These are phyloP conservation scores for Venturia effusa DNA, from an alignment of 2,329 filamentous ascomycete genomes.

Conservation along the genomic window DNA sequence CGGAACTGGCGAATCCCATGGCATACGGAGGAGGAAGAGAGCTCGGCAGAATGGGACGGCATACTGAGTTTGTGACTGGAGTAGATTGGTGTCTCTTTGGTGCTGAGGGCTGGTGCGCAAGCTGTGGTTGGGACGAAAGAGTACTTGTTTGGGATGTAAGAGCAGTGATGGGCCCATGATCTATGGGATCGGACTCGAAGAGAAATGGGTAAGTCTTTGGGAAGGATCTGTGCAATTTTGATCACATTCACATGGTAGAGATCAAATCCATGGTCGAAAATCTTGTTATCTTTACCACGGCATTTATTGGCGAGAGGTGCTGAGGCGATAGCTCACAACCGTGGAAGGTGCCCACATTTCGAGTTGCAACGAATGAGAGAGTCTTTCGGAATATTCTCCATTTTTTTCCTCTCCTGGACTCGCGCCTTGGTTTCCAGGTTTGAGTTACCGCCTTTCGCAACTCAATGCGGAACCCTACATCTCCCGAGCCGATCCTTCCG, in stretches of 20 bases:
- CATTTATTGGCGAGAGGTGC: too few species aligned
- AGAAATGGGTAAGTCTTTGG: neutral
- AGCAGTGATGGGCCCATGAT: slow-evolving; percentile 40
- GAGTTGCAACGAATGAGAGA: too few species aligned
- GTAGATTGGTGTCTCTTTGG: slow-evolving; percentile 98
- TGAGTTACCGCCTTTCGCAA: too few species aligned
- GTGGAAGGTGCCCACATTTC: too few species aligned
- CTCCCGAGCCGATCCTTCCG: neutral
- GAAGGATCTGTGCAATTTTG: neutral
- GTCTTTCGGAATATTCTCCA: too few species aligned
- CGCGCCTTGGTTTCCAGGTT: too few species aligned
- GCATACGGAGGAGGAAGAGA: slow-evolving; percentile 50
- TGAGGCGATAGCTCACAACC: too few species aligned
- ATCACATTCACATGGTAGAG: neutral
- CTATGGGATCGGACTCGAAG: neutral
- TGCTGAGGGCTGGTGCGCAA: slow-evolving; percentile 88
- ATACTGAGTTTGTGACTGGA: slow-evolving; percentile 93
- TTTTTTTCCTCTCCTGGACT: too few species aligned
- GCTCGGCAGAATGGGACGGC: slow-evolving; percentile 77
- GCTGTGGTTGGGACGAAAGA: slow-evolving; percentile 86
- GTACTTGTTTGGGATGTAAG: slow-evolving; percentile 87
- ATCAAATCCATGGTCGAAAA: neutral
- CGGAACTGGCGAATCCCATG: slow-evolving; percentile 26
- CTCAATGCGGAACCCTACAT: too few species aligned
- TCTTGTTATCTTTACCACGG: too few species aligned